Conservation (phyloP, 495 filamentous ascomycete species). For the Trichoderma virens region DNA sequence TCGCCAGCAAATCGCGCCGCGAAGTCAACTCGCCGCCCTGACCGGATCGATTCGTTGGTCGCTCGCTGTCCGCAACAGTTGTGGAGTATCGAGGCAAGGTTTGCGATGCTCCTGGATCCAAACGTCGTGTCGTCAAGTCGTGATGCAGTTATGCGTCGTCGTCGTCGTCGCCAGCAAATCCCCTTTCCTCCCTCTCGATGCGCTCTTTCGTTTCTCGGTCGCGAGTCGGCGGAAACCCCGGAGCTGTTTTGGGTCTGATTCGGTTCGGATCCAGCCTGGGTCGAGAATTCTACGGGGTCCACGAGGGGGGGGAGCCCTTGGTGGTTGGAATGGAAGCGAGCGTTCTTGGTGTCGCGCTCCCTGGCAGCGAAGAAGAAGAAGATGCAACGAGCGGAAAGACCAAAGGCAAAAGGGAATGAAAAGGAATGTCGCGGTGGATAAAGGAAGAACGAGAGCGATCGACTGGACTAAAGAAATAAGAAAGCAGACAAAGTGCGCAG, state of each 20-base stretch:
- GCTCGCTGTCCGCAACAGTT: too few relatives aligned
- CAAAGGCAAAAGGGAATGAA: not conserved
- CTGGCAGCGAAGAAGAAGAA: not conserved
- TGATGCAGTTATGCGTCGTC: not conserved
- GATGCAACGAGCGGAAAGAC: not conserved
- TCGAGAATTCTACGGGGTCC: not conserved
- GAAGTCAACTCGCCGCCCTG: not conserved
- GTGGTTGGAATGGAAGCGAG: too few relatives aligned
- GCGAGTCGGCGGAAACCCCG: not conserved
- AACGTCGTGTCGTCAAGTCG: not conserved
- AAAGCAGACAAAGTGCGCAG: not conserved
- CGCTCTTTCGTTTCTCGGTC: not conserved
- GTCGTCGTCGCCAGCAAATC: not conserved
- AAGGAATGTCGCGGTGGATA: not conserved
- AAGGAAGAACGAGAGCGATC: conserved; percentile 1
- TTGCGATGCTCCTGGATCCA: not conserved
- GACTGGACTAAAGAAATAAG: conserved; percentile 7
- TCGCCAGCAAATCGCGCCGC: not conserved
- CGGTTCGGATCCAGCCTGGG: not conserved
- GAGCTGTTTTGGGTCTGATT: not conserved
- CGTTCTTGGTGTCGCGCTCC: not conserved
- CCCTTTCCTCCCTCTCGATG: not conserved
- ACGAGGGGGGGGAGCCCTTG: not conserved
- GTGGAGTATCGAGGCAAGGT: too few relatives aligned
- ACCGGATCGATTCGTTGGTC: not conserved